Percentiles rank a stretch among this genome's conserved stretches.
These are phyloP conservation scores for Sporodiniella umbellata DNA, from an alignment of 371 early-diverging fungal species.

Conservation along the genomic window DNA sequence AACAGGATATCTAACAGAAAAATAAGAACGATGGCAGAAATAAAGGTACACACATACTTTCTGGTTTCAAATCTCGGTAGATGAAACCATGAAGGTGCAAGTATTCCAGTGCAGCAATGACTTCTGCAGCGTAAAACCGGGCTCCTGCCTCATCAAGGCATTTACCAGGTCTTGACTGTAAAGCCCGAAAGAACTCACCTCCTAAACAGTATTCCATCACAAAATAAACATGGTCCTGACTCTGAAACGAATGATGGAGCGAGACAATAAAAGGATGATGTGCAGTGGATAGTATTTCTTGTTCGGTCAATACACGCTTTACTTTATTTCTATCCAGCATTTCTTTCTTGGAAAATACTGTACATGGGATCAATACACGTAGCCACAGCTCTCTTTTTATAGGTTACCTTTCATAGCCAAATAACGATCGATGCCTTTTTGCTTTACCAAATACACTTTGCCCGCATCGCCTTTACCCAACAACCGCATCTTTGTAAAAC, in stretches of 20 bases:
- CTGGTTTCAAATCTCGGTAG: slow-evolving; percentile 88
- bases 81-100: slow-evolving; percentile 86
- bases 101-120: slow-evolving; percentile 84
- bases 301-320: slow-evolving; percentile 75
- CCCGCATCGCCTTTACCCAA: slow-evolving; percentile 95
- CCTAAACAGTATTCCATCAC: slow-evolving; percentile 98
- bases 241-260: slow-evolving; percentile 93
- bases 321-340: slow-evolving; percentile 65
- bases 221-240: slow-evolving; percentile 79
- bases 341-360: slow-evolving; percentile 83
- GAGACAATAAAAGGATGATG: slow-evolving; percentile 96
- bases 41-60: no score
- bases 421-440: slow-evolving; percentile 55
- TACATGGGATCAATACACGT: not conserved
- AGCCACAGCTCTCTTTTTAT: slow-evolving; percentile 51
- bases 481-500: slow-evolving; percentile 77
- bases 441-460: slow-evolving; percentile 77
- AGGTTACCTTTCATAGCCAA: slow-evolving; percentile 96
- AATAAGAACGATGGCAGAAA: slow-evolving; percentile 35
- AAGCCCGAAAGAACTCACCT: slow-evolving; percentile 93
- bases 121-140: slow-evolving; percentile 84
- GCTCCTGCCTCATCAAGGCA: slow-evolving; percentile 77
- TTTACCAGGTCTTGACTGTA: slow-evolving; percentile 70
- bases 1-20: slow-evolving; percentile 86
- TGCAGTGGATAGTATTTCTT: slow-evolving; percentile 72